These are phyloP conservation scores for Diaporthe sp. DNA, from an alignment of 2,329 filamentous ascomycete genomes.

Conservation along the genomic window DNA sequence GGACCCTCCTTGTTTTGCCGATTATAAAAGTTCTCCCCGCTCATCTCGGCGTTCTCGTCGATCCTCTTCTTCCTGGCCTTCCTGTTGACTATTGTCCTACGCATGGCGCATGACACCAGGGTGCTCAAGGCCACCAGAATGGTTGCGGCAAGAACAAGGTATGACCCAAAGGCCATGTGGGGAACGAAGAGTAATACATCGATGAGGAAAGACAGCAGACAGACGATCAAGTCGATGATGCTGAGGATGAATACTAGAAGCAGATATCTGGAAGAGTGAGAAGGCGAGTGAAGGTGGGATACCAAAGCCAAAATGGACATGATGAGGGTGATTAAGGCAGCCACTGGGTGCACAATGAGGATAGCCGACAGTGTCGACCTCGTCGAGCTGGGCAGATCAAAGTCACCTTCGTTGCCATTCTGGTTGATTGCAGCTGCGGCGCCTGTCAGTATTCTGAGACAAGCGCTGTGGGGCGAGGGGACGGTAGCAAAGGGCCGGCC, in stretches of 20 bases:
- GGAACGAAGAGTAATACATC: slow-evolving; percentile 96
- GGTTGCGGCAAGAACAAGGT: slow-evolving; percentile 90
- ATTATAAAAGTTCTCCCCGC: slow-evolving; percentile 90
- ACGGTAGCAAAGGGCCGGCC: slow-evolving; percentile 18
- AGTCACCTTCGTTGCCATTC: slow-evolving; percentile 51
- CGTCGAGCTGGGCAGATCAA: slow-evolving; percentile 67
- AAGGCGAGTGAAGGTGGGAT: slow-evolving; percentile 88
- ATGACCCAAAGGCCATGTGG: slow-evolving; percentile 93
- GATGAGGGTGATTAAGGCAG: slow-evolving; percentile 85
- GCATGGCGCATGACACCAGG: slow-evolving; percentile 94
- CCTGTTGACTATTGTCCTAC: slow-evolving; percentile 88
- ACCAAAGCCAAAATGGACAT: slow-evolving; percentile 84
- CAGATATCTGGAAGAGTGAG: slow-evolving; percentile 91
- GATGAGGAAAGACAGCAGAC: slow-evolving; percentile 89
- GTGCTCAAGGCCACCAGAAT: slow-evolving; percentile 85
- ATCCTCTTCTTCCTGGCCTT: slow-evolving; percentile 95
- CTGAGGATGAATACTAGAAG: slow-evolving; percentile 87
- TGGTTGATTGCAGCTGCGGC: slow-evolving; percentile 29
- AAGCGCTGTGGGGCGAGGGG: background rate
- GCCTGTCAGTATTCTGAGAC: slow-evolving; percentile 4
- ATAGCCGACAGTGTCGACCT: slow-evolving; percentile 83
- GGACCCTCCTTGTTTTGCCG: slow-evolving; percentile 69
- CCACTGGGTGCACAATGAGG: slow-evolving; percentile 92
- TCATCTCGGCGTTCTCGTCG: slow-evolving; percentile 96
- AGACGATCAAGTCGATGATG: slow-evolving; percentile 85